phyloP scores from a whole-genome alignment of 768 basidiomycete species.

The Amyloporia xantha region DNA sequence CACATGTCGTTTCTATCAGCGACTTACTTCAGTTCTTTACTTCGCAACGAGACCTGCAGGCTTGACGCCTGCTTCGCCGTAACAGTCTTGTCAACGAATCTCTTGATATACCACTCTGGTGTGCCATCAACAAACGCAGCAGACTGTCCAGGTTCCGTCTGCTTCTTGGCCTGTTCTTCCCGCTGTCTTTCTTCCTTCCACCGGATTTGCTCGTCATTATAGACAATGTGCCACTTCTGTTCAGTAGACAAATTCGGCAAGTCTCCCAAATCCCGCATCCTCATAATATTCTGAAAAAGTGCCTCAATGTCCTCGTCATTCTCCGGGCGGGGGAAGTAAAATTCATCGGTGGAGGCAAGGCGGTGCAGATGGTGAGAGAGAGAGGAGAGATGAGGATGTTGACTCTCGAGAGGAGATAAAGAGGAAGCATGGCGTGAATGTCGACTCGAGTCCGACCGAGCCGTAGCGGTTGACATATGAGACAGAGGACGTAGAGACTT shows the following conservation, averaged over 20 bases:
- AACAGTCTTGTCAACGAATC: constrained; percentile 82
- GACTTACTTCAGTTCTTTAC: constrained; percentile 72
- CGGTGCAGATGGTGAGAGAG: constrained; percentile 28
- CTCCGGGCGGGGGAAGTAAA: constrained; percentile 71
- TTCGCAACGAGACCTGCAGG: constrained; percentile 70
- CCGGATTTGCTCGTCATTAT: constrained; percentile 72
- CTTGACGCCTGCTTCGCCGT: constrained; percentile 75
- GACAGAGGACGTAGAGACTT: constrained; percentile 26
- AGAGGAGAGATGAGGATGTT: constrained; percentile 50
- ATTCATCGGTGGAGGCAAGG: constrained; percentile 44
- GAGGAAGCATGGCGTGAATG: constrained; percentile 60
- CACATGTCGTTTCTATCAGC: background rate
- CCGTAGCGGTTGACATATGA: constrained; percentile 34
- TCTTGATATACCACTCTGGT: constrained; percentile 91
- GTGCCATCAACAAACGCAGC: constrained; percentile 54
- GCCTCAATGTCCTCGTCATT: constrained; percentile 72
- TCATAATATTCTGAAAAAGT: constrained; percentile 73
- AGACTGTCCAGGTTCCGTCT: constrained; percentile 51
- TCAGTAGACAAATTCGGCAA: constrained; percentile 58
- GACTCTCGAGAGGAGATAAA: constrained; percentile 43
- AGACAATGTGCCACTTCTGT: constrained; percentile 90
- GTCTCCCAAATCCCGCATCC: constrained; percentile 58
- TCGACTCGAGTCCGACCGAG: constrained; percentile 51
- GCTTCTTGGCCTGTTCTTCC: constrained; percentile 54
- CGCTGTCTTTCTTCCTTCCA: constrained; percentile 69